Base-by-base conservation (phyloP, 495 filamentous ascomycete species). In the Sphaerosporella brunnea region DNA sequence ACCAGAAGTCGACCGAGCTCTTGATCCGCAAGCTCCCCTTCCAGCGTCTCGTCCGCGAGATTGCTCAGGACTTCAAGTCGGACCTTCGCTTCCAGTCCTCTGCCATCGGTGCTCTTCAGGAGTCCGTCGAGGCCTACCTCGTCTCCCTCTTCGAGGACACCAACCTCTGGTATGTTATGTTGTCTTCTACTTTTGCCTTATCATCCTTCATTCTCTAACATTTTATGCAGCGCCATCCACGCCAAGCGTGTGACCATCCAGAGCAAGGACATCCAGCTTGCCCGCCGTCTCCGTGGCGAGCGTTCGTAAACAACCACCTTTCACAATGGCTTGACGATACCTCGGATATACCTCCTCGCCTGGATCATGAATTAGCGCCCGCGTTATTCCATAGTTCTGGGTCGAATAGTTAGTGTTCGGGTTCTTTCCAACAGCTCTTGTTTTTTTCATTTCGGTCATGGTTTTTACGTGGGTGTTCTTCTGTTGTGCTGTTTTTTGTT, bases 11-110 rank as follows among this genome's bases (percentile, higher is more conserved):
- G 59, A 99, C 90, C 62, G 90, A 99, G 84, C 88, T 99, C 52
- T 69, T 99, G 62, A 99, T 99, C 79, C 90, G 90, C 79, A 99
- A 99, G 84, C 85, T 99, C 61, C 90, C 90, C 65, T 99, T 99
- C 83, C 90, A 99, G 79, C 92, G 90, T 73, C 76, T 99, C 64
- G 90, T 99, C 53, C 90, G 90, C 82, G 90, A 99, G 71, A 99
- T 99, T 61, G 90, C 90, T 41, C 90, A 99, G 69, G 90, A 99
- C 73, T 99, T 96, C 85, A 99, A 99, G 80, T 87, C 80, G 62
- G 90, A 99, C 62, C 84, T 99, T 57, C 87, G 90, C 70, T 99
- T 99, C 83, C 90, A 99, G 78, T 92, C 82, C 49, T 99, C 90
- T 15, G 90, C 90, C 74, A 96, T 99, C 72, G 92, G 92, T 70